phyloP scores from a whole-genome alignment of 2,329 filamentous ascomycete genomes.

The Pseudopyricularia javanii region DNA sequence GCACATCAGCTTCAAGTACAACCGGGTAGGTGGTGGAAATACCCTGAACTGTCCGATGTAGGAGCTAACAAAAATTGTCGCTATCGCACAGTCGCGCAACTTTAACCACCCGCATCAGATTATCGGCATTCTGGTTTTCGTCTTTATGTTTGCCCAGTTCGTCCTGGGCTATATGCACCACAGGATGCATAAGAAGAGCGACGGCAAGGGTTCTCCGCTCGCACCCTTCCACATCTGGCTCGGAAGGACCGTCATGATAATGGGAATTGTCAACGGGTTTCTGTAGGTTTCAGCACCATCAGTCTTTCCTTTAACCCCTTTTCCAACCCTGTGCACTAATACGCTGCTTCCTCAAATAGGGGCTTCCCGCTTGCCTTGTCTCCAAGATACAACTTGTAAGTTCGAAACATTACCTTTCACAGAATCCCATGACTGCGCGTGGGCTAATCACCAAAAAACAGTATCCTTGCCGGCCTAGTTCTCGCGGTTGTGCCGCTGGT shows the following conservation, averaged over 20 bases:
- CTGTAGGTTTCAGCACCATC: slow-evolving; percentile 25
- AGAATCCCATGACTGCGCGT: neutral
- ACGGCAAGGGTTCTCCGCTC: slow-evolving; percentile 28
- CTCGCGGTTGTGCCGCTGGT: slow-evolving; percentile 29
- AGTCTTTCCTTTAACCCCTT: neutral
- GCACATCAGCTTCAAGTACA: slow-evolving; percentile 37
- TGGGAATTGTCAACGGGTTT: slow-evolving; percentile 44
- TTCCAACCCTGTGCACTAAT: slow-evolving; percentile 1
- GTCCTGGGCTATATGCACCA: slow-evolving; percentile 44
- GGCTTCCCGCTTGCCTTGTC: slow-evolving; percentile 46
- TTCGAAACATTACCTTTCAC: neutral
- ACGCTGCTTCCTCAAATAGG: slow-evolving; percentile 15
- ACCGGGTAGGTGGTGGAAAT: slow-evolving; percentile 31
- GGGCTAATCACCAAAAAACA: slow-evolving; percentile 13
- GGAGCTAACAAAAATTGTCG: neutral
- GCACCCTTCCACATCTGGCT: slow-evolving; percentile 38
- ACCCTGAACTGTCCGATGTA: neutral
- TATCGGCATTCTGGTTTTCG: slow-evolving; percentile 41
- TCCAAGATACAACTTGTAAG: slow-evolving; percentile 17
- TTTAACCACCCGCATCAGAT: slow-evolving; percentile 45
- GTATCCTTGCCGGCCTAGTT: slow-evolving; percentile 33
- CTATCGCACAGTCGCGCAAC: slow-evolving; percentile 28
- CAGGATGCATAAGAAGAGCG: slow-evolving; percentile 34
- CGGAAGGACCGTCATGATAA: slow-evolving; percentile 37
- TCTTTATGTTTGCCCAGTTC: slow-evolving; percentile 39